phyloP scores from a whole-genome alignment of 2,329 filamentous ascomycete species.

The Coniochaeta hoffmannii region DNA sequence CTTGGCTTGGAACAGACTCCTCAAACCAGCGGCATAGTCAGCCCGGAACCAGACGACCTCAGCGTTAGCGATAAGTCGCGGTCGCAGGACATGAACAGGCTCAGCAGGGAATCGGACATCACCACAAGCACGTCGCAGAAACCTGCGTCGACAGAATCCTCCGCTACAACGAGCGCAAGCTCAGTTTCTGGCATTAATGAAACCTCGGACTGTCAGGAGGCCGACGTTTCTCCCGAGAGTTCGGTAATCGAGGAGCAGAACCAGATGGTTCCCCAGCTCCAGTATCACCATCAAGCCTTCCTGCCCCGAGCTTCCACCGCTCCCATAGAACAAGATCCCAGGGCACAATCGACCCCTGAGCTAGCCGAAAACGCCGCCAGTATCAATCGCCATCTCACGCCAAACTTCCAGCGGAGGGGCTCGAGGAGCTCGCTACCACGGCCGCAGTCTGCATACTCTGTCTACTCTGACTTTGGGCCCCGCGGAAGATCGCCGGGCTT shows the following conservation, averaged over 20 bases:
- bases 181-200: conserved; percentile 46
- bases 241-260: conserved; percentile 38
- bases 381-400: conserved; percentile 57
- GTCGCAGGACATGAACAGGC: conserved; percentile 32
- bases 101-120: conserved; percentile 46
- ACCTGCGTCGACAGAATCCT: conserved; percentile 42
- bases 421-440: conserved; percentile 56
- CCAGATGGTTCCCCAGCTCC: conserved; percentile 47
- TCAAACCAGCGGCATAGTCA: conserved; percentile 9
- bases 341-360: conserved; percentile 43
- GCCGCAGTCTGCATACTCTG: conserved; percentile 70
- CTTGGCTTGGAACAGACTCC: neutral
- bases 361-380: conserved; percentile 40
- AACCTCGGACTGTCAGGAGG: conserved; percentile 31
- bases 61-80: conserved; percentile 24
- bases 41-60: conserved; percentile 23
- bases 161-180: conserved; percentile 48
- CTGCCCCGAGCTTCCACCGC: conserved; percentile 27
- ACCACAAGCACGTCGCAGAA: conserved; percentile 42
- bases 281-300: conserved; percentile 51
- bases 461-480: conserved; percentile 58
- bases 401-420: conserved; percentile 46
- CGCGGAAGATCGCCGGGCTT: conserved; percentile 55
- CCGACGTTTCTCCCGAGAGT: conserved; percentile 40
- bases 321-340: conserved; percentile 27